phyloP scores from a whole-genome alignment of 2,329 filamentous ascomycete genomes.

The Colletotrichum noveboracense region DNA sequence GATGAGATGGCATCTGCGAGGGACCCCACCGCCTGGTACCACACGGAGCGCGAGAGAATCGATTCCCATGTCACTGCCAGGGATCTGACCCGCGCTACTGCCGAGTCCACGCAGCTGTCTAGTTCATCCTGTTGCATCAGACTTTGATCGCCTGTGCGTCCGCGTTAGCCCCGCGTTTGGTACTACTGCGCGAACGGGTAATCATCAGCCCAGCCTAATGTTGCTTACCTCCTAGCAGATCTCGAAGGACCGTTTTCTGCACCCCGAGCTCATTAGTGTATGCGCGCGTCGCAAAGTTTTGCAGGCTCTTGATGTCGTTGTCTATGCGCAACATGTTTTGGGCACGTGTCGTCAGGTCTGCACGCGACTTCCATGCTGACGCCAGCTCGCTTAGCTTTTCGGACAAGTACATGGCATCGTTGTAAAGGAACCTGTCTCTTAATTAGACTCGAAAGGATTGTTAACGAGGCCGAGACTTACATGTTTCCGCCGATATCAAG shows the following conservation, averaged over 20 bases:
- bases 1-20: slow-evolving; percentile 62
- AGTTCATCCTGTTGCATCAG: slow-evolving; percentile 63
- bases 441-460: slow-evolving; percentile 23
- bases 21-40: slow-evolving; percentile 67
- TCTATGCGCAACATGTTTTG: slow-evolving; percentile 62
- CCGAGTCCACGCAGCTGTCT: slow-evolving; percentile 57
- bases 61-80: slow-evolving; percentile 62
- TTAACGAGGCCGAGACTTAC: slow-evolving; percentile 43
- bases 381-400: slow-evolving; percentile 59
- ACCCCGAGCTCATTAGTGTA: slow-evolving; percentile 66
- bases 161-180: slow-evolving; percentile 1
- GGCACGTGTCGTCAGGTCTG: slow-evolving; percentile 55
- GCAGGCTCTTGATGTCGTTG: slow-evolving; percentile 63
- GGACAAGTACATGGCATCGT: slow-evolving; percentile 68
- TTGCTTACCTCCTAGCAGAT: slow-evolving; percentile 59
- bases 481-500: slow-evolving; percentile 67
- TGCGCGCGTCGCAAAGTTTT: slow-evolving; percentile 65
- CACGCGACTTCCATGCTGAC: slow-evolving; percentile 56
- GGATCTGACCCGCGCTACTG: slow-evolving; percentile 56
- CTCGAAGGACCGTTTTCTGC: slow-evolving; percentile 65
- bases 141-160: slow-evolving; percentile 55
- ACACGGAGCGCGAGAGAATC: slow-evolving; percentile 65
- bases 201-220: neutral
- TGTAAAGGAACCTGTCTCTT: slow-evolving; percentile 65
- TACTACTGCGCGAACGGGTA: neutral